Evolutionary conservation across 306 rosid genomes (phyloP).

Genomic region (Cucumis cinereus): DNA sequence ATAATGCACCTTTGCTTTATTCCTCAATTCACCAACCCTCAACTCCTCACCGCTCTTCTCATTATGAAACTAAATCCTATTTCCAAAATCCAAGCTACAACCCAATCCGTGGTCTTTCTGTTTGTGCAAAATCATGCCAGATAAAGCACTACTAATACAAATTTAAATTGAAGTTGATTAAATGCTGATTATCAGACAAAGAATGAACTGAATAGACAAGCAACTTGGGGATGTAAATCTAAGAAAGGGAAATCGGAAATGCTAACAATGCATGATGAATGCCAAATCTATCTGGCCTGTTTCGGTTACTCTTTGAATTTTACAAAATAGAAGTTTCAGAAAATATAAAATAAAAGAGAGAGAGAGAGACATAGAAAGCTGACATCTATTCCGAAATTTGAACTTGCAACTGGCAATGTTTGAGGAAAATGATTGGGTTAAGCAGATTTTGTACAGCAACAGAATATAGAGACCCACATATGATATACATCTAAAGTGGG

Average conservation of each 20-base stretch:
- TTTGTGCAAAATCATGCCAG: not conserved
- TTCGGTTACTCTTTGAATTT: not conserved
- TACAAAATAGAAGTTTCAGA: not conserved
- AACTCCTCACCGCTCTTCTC: constrained; percentile 1
- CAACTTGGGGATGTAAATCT: not conserved
- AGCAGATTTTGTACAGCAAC: not conserved
- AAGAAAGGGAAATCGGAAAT: not conserved
- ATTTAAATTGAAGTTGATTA: not conserved
- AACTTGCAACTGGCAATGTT: not conserved
- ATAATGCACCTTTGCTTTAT: not conserved
- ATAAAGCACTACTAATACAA: not conserved
- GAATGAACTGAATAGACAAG: not conserved
- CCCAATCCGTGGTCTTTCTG: not conserved
- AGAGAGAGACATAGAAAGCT: not conserved
- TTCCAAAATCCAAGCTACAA: not conserved
- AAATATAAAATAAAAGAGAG: not conserved
- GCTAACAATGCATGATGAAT: not conserved
- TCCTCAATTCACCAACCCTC: constrained; percentile 1
- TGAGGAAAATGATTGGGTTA: not conserved
- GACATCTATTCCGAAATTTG: not conserved
- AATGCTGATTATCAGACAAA: not conserved
- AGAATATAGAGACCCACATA: not conserved
- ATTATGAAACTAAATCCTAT: not conserved
- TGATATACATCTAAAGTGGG: not conserved
- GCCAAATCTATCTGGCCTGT: not conserved